A percentile compares a stretch with the other conserved stretches of the same genome.
phyloP scores from a whole-genome alignment of 306 rosid genomes.

The Sphenostylis stenocarpa region DNA sequence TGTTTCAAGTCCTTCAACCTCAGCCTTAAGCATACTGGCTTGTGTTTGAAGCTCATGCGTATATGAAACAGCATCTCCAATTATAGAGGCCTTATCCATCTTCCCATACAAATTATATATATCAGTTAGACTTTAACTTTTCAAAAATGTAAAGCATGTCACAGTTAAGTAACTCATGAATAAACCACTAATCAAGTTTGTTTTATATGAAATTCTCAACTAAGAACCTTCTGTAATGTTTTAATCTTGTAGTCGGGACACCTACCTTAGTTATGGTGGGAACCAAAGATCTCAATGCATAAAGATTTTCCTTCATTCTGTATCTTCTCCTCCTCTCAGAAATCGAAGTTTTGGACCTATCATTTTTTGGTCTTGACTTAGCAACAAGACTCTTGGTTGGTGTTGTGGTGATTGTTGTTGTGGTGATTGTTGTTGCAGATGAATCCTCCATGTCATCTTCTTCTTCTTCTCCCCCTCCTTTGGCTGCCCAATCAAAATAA shows the following conservation, averaged over 20 bases:
- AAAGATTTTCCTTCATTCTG: constrained; percentile 86
- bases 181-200: not conserved
- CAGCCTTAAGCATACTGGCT: constrained; percentile 59
- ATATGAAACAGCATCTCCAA: constrained; percentile 72
- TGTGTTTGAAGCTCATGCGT: constrained; percentile 63
- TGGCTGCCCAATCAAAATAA: constrained; percentile 45
- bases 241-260: not conserved
- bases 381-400: constrained; percentile 6
- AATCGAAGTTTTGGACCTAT: constrained; percentile 63
- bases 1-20: constrained; percentile 62
- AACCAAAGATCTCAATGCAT: constrained; percentile 78
- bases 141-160: not conserved
- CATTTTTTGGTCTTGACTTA: constrained; percentile 42
- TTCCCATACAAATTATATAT: constrained; percentile 20
- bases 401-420: constrained; percentile 33
- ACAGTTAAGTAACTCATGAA: not conserved
- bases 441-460: constrained; percentile 45
- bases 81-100: constrained; percentile 86
- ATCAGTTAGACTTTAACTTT: not conserved
- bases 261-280: constrained; percentile 86
- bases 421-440: constrained; percentile 41
- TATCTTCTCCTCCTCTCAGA: constrained; percentile 67
- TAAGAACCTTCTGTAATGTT: not conserved
- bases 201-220: not conserved
- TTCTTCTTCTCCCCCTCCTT: constrained; percentile 24